Evolutionary conservation across 2,329 filamentous ascomycete genomes (phyloP), one percentile per base, ranked within the genome.

Genomic region (Verticillium isaacii): DNA sequence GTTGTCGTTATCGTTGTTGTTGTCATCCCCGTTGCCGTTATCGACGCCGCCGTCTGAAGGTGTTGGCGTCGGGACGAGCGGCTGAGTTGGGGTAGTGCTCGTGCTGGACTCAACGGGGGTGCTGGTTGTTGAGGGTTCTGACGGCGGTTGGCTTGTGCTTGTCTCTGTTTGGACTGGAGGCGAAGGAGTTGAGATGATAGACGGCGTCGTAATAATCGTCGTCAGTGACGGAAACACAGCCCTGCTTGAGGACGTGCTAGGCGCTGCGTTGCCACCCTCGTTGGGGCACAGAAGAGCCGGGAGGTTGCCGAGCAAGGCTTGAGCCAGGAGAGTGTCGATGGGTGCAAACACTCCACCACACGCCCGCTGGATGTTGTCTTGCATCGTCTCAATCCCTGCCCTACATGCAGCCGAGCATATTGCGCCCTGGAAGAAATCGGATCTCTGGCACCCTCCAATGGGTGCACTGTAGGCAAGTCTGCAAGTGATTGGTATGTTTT

Each of bases 381-480:
- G 65, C n/a, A 68, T 67, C 8, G 63, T 63, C 23, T 61, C 39
- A 54, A 77, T 63, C 2, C 68, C 73, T 8, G 64, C 63, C 50
- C 69, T 69, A 64, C 80, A 82, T 3, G 60, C 62, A 4, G 62
- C 41, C 17, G 79, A 80, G 68, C 80, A 82, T 2, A 66, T 66
- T 14, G 65, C 70, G 39, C 71, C 72, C 2, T 60, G 60, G 7
- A 63, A 65, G 32, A 80, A 80, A 65, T 81, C 79, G 60, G 60
- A 32, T 3, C 66, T 37, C 4, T 59, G 61, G 67, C 80, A 82
- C 58, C 73, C 72, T n/a, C 61, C 52, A 32, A 82, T 73, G 5
- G 73, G 73, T 6, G 70, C 69, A 65, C 78, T 76, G 69, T 82
- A 82, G 37, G 76, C 78, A 41, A 74, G 66, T 15, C 75, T 68